Evolutionary conservation across 139 green algal species (phyloP).

Genomic region (Monoraphidium neglectum): DNA sequence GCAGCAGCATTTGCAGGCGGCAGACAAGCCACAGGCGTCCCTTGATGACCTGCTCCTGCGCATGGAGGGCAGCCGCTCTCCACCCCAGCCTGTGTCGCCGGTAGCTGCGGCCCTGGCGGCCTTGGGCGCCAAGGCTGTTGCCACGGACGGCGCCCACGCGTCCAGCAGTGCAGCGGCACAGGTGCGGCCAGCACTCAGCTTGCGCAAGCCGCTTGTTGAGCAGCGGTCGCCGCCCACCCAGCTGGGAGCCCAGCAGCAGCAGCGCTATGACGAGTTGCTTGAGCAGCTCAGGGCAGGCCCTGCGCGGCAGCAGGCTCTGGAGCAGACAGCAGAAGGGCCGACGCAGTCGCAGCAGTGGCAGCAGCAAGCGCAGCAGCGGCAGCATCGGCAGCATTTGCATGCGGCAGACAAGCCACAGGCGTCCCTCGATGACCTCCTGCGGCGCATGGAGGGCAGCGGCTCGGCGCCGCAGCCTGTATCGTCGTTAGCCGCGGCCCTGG

Average conservation of each 20-base stretch:
- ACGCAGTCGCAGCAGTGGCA: neutral
- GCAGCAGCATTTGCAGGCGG: neutral
- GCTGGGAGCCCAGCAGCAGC: neutral
- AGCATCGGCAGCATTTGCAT: neutral
- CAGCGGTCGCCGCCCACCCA: neutral
- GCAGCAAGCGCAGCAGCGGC: slow-evolving; percentile 12
- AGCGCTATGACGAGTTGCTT: neutral
- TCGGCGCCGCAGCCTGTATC: neutral
- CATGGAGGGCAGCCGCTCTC: too few species aligned
- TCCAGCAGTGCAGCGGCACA: neutral
- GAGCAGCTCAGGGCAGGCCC: too few species aligned
- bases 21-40: too few species aligned
- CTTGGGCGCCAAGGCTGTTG: neutral
- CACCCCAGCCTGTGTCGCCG: neutral
- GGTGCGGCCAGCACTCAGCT: neutral
- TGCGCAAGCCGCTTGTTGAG: neutral
- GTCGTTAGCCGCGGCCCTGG: neutral
- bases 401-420: neutral
- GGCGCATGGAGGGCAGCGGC: too few species aligned
- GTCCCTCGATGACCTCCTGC: too few species aligned
- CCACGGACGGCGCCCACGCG: neutral
- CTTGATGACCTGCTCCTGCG: too few species aligned
- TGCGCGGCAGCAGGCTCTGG: too few species aligned
- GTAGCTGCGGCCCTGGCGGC: neutral
- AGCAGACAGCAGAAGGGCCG: neutral